A percentile compares a stretch with the other conserved stretches of the same genome.
phyloP scores from a whole-genome alignment of 2,329 filamentous ascomycete genomes.

The Diaporthe humulicola region DNA sequence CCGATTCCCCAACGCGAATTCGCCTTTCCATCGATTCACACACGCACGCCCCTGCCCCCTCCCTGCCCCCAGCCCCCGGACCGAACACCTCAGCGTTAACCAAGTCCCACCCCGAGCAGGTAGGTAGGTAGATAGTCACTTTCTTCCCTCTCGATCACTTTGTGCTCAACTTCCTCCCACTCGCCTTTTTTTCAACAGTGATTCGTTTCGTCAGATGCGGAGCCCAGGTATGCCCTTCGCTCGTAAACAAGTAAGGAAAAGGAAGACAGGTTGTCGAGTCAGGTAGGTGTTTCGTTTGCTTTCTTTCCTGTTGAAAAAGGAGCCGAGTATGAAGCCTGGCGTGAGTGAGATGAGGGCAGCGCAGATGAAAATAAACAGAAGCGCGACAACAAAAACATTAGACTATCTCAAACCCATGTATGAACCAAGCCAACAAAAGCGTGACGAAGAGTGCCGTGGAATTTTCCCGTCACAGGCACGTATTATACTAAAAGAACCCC shows the following conservation, averaged over 20 bases:
- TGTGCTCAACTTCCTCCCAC: background rate
- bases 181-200: slow-evolving; percentile 30
- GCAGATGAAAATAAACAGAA: slow-evolving; percentile 22
- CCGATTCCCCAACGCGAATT: slow-evolving; percentile 27
- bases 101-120: background rate
- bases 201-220: slow-evolving; percentile 31
- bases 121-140: slow-evolving; percentile 11
- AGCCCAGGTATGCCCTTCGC: slow-evolving; percentile 24
- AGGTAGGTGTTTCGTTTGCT: slow-evolving; percentile 31
- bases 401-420: slow-evolving; percentile 38
- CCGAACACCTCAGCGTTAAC: slow-evolving; percentile 21
- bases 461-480: slow-evolving; percentile 37
- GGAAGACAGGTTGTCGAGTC: slow-evolving; percentile 19
- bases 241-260: slow-evolving; percentile 26
- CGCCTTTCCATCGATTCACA: slow-evolving; percentile 14
- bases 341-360: slow-evolving; percentile 26
- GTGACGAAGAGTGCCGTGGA: slow-evolving; percentile 35
- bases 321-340: slow-evolving; percentile 13
- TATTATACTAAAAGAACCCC: slow-evolving; percentile 39
- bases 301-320: slow-evolving; percentile 24
- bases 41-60: background rate
- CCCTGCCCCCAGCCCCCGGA: background rate
- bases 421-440: slow-evolving; percentile 33
- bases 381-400: slow-evolving; percentile 36
- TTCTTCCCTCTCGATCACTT: slow-evolving; percentile 6